Conservation (phyloP, 345 rosid genomes). For the Psidium friedrichsthalianum region DNA sequence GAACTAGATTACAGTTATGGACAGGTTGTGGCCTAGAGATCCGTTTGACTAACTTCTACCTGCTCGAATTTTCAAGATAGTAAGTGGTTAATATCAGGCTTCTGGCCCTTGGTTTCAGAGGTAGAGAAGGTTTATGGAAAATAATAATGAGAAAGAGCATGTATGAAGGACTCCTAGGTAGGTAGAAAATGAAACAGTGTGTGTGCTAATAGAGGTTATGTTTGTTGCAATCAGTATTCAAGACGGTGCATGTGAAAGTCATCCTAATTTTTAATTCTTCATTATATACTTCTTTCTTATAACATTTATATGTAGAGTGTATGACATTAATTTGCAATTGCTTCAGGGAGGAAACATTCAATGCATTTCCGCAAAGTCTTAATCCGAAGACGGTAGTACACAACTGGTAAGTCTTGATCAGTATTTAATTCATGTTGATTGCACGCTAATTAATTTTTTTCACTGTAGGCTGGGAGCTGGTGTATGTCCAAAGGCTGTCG, state of each 20-base stretch:
- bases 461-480: slow-evolving; percentile 64
- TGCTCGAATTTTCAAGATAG: slow-evolving; percentile 46
- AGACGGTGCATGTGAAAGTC: neutral
- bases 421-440: neutral
- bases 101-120: neutral
- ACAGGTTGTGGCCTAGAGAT: neutral
- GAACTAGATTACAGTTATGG: neutral
- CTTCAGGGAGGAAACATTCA: slow-evolving; percentile 82
- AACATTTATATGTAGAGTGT: neutral
- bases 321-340: neutral
- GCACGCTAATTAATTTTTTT: neutral
- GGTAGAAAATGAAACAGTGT: neutral
- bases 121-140: neutral
- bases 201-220: neutral
- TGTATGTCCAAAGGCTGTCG: too few relatives aligned
- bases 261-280: neutral
- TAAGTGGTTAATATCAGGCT: slow-evolving; percentile 38
- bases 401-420: too few relatives aligned
- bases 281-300: too few relatives aligned
- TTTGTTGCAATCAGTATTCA: neutral
- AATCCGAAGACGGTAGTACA: too few relatives aligned
- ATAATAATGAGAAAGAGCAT: too few relatives aligned
- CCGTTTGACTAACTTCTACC: neutral
- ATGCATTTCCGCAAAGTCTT: slow-evolving; percentile 15
- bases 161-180: neutral